Percentiles rank a stretch among this genome's conserved stretches.
Conservation (phyloP, 2,329 filamentous ascomycete species). For the Penicillium sp. region DNA sequence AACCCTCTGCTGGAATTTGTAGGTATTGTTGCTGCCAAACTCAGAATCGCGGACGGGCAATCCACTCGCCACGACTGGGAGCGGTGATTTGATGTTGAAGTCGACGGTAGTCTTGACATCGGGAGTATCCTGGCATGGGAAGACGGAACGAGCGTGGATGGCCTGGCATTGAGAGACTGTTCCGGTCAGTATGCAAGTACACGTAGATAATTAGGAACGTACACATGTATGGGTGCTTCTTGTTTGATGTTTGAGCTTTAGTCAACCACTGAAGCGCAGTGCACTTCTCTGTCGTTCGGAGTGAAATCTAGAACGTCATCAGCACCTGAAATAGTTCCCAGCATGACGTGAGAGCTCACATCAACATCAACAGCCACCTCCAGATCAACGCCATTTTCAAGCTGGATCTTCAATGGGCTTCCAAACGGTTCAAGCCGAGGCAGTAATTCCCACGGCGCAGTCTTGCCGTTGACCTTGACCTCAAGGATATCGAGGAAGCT, state of each 20-base stretch:
- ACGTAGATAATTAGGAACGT: constrained; percentile 17
- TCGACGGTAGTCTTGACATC: constrained; percentile 95
- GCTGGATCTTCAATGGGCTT: constrained; percentile 44
- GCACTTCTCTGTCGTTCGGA: constrained; percentile 81
- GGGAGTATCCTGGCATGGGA: constrained; percentile 95
- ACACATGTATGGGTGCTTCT: constrained; percentile 93
- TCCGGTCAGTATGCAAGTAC: neutral
- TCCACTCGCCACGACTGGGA: constrained; percentile 90
- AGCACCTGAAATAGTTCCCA: neutral
- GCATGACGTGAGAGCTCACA: constrained; percentile 23
- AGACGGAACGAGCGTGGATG: constrained; percentile 88
- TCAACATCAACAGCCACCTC: constrained; percentile 47
- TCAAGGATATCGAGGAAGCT: constrained; percentile 71
- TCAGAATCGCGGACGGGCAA: constrained; percentile 54
- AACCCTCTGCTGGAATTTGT: constrained; percentile 83
- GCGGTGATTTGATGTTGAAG: constrained; percentile 79
- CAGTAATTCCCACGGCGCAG: constrained; percentile 66
- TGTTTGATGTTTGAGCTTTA: constrained; percentile 88
- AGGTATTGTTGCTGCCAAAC: constrained; percentile 61
- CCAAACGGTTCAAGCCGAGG: constrained; percentile 67
- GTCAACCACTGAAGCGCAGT: constrained; percentile 95
- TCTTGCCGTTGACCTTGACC: constrained; percentile 65
- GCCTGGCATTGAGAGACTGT: constrained; percentile 88
- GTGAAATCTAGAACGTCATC: constrained; percentile 50
- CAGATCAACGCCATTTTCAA: constrained; percentile 46